phyloP scores from a whole-genome alignment of 257 asterid genomes.

The Scutellaria minor region DNA sequence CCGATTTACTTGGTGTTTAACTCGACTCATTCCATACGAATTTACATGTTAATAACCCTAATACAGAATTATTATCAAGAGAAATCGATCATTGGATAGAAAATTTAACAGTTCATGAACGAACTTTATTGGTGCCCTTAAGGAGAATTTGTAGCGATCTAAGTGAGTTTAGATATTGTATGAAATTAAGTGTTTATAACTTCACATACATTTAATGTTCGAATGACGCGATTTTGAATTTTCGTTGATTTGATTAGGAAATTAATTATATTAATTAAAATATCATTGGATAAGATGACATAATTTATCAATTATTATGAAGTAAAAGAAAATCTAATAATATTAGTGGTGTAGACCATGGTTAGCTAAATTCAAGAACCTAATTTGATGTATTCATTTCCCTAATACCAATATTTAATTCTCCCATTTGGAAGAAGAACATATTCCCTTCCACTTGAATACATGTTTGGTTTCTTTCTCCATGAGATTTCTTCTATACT shows the following conservation, averaged over 20 bases:
- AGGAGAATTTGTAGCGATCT: too few species aligned
- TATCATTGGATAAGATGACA: not conserved
- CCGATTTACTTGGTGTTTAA: too few species aligned
- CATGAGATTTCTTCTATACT: not conserved
- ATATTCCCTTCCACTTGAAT: slow-evolving; percentile 36
- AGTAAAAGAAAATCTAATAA: slow-evolving; percentile 19
- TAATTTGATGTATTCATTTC: slow-evolving; percentile 43
- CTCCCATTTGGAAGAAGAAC: slow-evolving; percentile 22
- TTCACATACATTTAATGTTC: too few species aligned
- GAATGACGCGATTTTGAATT: too few species aligned
- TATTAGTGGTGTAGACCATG: slow-evolving; percentile 1
- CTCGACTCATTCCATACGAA: too few species aligned
- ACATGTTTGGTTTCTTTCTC: not conserved
- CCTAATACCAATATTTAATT: slow-evolving; percentile 27
- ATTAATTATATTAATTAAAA: slow-evolving; percentile 13
- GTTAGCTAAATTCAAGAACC: slow-evolving; percentile 38
- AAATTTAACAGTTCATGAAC: too few species aligned
- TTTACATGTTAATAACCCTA: too few species aligned
- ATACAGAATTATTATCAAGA: too few species aligned
- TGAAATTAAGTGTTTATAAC: too few species aligned
- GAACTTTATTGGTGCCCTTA: too few species aligned
- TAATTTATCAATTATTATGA: not conserved
- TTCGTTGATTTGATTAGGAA: not conserved
- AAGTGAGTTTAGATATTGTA: too few species aligned
- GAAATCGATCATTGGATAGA: too few species aligned